Evolutionary conservation across 1,284 basidiomycete species (phyloP).

Genomic region (Microbotryum silenes-acaulis): DNA sequence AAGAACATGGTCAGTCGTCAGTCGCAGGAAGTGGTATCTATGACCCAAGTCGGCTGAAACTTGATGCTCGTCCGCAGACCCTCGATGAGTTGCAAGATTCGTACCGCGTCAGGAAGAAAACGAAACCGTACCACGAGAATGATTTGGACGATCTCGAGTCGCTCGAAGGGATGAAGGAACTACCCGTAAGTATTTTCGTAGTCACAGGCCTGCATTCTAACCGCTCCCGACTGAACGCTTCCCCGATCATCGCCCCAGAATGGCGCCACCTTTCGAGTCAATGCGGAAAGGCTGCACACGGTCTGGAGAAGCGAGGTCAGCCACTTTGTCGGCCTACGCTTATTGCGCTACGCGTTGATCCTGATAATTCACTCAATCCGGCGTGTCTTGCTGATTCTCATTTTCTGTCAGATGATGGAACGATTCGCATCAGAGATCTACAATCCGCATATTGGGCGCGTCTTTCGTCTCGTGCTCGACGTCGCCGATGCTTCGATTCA

Average conservation of each 20-base stretch:
- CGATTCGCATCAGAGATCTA: conserved; percentile 65
- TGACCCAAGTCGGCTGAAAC: background rate
- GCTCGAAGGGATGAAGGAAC: too few species aligned
- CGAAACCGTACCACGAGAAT: background rate
- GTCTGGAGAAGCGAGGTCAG: conserved; percentile 77
- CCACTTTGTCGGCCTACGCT: conserved; percentile 2
- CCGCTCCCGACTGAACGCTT: too few species aligned
- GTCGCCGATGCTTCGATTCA: conserved; percentile 44
- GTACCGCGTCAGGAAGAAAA: conserved; percentile 7
- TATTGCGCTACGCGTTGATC: too few species aligned
- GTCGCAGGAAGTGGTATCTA: too few species aligned
- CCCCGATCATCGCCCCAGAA: conserved; percentile 46
- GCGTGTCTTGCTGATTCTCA: too few species aligned
- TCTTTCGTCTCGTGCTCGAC: conserved; percentile 63
- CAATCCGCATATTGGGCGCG: conserved; percentile 62
- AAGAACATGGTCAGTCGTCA: conserved; percentile 15
- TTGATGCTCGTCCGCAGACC: background rate
- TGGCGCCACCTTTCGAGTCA: conserved; percentile 68
- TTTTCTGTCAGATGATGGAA: conserved; percentile 56
- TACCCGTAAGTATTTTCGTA: conserved; percentile 12
- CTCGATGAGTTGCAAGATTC: background rate
- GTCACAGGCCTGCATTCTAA: too few species aligned
- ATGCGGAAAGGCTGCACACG: conserved; percentile 79
- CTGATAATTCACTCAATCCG: too few species aligned
- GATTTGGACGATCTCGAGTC: conserved; percentile 7